phyloP scores from a whole-genome alignment of 305 asterid genomes.

The Solanum hybrid region DNA sequence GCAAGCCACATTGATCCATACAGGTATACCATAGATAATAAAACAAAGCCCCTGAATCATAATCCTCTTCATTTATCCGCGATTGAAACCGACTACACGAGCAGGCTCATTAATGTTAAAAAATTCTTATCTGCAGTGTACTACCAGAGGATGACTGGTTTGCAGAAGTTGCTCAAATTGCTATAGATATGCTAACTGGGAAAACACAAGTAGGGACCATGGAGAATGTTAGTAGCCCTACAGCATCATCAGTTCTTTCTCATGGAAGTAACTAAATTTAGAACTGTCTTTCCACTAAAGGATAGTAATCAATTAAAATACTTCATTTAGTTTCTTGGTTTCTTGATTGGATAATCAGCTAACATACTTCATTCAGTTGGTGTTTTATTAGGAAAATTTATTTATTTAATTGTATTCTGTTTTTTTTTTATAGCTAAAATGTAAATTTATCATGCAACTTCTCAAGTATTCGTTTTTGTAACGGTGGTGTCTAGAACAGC shows the following conservation, averaged over 20 bases:
- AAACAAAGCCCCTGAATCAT: neutral
- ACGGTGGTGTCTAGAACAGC: neutral
- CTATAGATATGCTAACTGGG: conserved; percentile 63
- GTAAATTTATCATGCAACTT: neutral
- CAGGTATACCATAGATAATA: conserved; percentile 23
- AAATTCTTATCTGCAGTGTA: conserved; percentile 25
- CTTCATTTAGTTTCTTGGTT: neutral
- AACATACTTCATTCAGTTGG: neutral
- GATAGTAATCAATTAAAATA: neutral
- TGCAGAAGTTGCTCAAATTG: conserved; percentile 79
- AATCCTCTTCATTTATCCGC: neutral
- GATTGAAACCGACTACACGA: neutral
- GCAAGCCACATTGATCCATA: conserved; percentile 70
- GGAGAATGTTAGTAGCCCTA: conserved; percentile 48
- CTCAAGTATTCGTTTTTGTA: neutral
- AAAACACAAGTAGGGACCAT: conserved; percentile 44
- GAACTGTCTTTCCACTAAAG: neutral
- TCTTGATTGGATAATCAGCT: neutral
- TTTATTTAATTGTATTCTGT: neutral
- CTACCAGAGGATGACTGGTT: conserved; percentile 92
- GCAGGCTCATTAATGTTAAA: neutral
- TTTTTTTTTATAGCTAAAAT: neutral
- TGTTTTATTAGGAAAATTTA: neutral
- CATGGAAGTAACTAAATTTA: conserved; percentile 40
- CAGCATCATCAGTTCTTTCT: conserved; percentile 57